Base-by-base conservation (phyloP, 352 stramenopile species). In the Globisporangium alternatum region DNA sequence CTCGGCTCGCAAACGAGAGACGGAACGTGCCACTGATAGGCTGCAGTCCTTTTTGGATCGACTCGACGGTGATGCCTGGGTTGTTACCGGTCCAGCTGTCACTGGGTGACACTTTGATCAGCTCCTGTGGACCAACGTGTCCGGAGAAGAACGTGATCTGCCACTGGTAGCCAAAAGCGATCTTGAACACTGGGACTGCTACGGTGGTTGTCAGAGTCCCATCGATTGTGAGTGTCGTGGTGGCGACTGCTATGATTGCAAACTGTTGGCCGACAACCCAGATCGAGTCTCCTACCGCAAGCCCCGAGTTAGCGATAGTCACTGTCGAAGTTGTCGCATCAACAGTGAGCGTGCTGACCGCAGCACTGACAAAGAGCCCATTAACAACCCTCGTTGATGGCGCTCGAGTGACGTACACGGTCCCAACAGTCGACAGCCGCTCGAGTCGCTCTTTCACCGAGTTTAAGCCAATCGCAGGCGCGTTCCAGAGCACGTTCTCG, bases 1-100 rank as follows among this genome's bases (percentile, higher is more conserved):
- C 83, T 15, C 68, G 71, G 30, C 71, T 89, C 1, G 80, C 74
- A 63, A 90, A 93, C 2, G 80, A 77, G 43, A 96, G 82, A 5
- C 78, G 64, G 54, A 99, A 98, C 4, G 79, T 97, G 6, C 97
- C 96, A 60, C 88, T 97, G 43, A 99, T 93, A 2, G 96, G 95
- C 48, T 93, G 79, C 7, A 98, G 39, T 8, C 96, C 96, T 56
- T 92, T 79, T 44, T 91, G 81, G 12, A 97, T 65, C 1, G 79
- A 82, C 7, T 85, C 68, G 13, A 96, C 76, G 47, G 84, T 73
- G 51, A 99, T 91, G 2, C 91, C 82, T 1, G 95, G 84, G 66
- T 98, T 98, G n/a, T 91, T 94, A 4, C 97, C 96, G 0, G 88
- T 75, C 96, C 96, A 99, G 13, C 88, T 97, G 55, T 98, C 90